These are phyloP conservation scores for Auriscalpium orientale DNA, from an alignment of 768 basidiomycete genomes.

Conservation along the genomic window DNA sequence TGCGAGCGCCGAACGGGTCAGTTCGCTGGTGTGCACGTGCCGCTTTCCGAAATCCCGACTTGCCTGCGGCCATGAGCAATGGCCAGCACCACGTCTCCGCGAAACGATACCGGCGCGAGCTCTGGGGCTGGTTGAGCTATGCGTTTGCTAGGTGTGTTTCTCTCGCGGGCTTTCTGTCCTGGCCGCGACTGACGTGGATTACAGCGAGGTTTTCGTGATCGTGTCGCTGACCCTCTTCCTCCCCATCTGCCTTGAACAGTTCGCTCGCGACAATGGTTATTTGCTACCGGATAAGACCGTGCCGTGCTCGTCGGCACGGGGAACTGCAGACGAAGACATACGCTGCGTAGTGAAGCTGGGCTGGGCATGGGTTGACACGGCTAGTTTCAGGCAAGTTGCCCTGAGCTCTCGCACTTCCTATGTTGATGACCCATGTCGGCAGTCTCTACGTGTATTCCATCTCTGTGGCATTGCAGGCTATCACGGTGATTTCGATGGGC, in stretches of 20 bases:
- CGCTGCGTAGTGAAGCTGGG: constrained; percentile 78
- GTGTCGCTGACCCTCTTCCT: constrained; percentile 77
- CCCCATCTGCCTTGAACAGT: constrained; percentile 80
- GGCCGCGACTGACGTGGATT: not conserved
- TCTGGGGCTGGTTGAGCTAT: constrained; percentile 77
- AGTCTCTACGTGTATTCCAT: constrained; percentile 86
- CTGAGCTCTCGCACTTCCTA: not conserved
- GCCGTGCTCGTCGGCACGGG: constrained; percentile 38
- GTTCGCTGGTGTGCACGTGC: too few relatives aligned
- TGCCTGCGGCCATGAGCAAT: not conserved
- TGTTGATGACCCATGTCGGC: constrained; percentile 5
- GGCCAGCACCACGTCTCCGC: not conserved
- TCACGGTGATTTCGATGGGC: constrained; percentile 94
- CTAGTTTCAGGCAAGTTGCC: constrained; percentile 73
- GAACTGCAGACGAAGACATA: constrained; percentile 23
- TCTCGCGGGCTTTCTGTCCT: not conserved
- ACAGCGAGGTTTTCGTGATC: constrained; percentile 73
- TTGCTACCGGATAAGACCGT: constrained; percentile 57
- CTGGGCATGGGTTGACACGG: constrained; percentile 84
- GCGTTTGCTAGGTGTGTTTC: constrained; percentile 66
- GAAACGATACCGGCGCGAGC: constrained; percentile 22
- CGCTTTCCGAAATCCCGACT: too few relatives aligned
- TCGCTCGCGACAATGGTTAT: constrained; percentile 83
- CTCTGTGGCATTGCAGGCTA: constrained; percentile 82
- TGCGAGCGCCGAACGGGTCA: too few relatives aligned